These are phyloP conservation scores for Collybia mongolica DNA, from an alignment of 768 basidiomycete genomes.

Conservation along the genomic window DNA sequence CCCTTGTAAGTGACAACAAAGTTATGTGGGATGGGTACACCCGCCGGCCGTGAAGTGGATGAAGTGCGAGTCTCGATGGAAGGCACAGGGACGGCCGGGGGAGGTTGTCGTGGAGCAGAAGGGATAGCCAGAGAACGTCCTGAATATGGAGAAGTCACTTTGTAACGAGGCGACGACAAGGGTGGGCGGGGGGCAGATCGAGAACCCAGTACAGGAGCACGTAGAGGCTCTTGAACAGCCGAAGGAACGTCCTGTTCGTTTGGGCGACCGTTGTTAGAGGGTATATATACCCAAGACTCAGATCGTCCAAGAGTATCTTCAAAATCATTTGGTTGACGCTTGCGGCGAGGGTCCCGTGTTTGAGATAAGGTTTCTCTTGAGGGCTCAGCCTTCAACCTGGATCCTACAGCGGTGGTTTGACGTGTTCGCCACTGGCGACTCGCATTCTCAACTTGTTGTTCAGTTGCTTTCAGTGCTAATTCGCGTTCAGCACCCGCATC, in stretches of 20 bases:
- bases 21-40: slow-evolving; percentile 43
- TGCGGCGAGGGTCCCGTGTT: slow-evolving; percentile 19
- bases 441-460: slow-evolving; percentile 31
- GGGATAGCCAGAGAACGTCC: slow-evolving; percentile 30
- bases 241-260: slow-evolving; percentile 27
- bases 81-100: slow-evolving; percentile 32
- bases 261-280: slow-evolving; percentile 24
- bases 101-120: slow-evolving; percentile 35
- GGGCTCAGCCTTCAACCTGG: slow-evolving; percentile 26
- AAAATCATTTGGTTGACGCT: slow-evolving; percentile 19
- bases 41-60: slow-evolving; percentile 30
- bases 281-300: slow-evolving; percentile 28
- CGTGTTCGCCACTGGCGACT: slow-evolving; percentile 27
- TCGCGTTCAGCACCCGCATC: slow-evolving; percentile 54
- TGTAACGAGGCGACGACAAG: slow-evolving; percentile 25
- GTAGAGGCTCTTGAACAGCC: slow-evolving; percentile 19
- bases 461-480: slow-evolving; percentile 34
- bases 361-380: slow-evolving; percentile 29
- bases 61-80: slow-evolving; percentile 28
- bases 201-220: slow-evolving; percentile 16
- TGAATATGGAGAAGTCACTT: slow-evolving; percentile 30
- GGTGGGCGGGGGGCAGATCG: slow-evolving; percentile 27
- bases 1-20: slow-evolving; percentile 55
- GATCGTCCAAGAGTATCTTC: slow-evolving; percentile 21
- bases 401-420: slow-evolving; percentile 22